Percentiles rank a stretch among this genome's conserved stretches.
Conservation (phyloP, 2,329 filamentous ascomycete species). For the Ustilaginoidea virens region DNA sequence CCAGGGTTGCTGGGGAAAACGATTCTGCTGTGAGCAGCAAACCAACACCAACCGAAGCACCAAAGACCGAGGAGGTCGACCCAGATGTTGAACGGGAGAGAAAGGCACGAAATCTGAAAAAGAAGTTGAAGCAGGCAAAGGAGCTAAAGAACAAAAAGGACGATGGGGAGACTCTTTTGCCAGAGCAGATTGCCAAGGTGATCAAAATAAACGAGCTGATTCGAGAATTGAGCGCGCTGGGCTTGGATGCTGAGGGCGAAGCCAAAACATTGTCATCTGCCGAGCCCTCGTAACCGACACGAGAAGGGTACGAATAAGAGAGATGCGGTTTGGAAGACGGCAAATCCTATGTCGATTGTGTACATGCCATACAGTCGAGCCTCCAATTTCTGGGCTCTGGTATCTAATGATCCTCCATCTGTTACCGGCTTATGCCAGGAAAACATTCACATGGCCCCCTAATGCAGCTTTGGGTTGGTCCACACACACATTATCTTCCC, state of each 20-base stretch:
- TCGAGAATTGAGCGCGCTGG: constrained; percentile 69
- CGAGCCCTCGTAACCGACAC: background rate
- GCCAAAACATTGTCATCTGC: constrained; percentile 17
- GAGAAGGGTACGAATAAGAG: background rate
- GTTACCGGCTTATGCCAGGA: too few species aligned
- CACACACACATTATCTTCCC: too few species aligned
- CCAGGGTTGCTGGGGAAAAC: constrained; percentile 40
- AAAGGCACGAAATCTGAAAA: constrained; percentile 79
- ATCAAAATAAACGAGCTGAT: constrained; percentile 94
- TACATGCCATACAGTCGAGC: too few species aligned
- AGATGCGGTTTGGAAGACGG: too few species aligned
- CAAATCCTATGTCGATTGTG: too few species aligned
- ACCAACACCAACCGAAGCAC: constrained; percentile 7
- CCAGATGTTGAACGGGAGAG: constrained; percentile 73
- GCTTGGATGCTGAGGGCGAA: constrained; percentile 69
- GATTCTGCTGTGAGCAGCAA: constrained; percentile 40
- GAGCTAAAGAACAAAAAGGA: constrained; percentile 88
- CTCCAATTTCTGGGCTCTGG: too few species aligned
- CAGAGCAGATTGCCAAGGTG: constrained; percentile 93
- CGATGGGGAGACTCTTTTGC: constrained; percentile 64
- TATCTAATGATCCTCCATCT: too few species aligned
- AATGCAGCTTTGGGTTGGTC: too few species aligned
- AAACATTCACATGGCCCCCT: too few species aligned
- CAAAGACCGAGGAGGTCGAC: constrained; percentile 34
- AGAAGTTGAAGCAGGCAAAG: constrained; percentile 87